Evolutionary conservation across 352 stramenopile species (phyloP).

Genomic region (Bremia lactucae): DNA sequence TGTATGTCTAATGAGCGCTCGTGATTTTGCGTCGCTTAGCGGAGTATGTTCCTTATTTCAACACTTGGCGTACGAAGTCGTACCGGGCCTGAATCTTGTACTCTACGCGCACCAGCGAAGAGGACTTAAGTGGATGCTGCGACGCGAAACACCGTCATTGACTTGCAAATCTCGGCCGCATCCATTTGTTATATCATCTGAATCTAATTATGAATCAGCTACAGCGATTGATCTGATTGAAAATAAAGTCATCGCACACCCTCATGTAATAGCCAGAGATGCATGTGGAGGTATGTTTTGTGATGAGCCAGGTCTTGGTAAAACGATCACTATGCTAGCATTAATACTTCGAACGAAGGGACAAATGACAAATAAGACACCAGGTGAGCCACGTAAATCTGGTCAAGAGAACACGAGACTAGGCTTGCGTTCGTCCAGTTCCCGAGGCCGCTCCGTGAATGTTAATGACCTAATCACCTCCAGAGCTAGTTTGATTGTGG

Average conservation of each 20-base stretch:
- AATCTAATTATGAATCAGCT: conserved; percentile 2
- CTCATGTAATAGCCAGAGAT: conserved; percentile 25
- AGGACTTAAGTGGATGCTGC: conserved; percentile 72
- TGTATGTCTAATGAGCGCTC: conserved; percentile 48
- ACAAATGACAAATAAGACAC: conserved; percentile 23
- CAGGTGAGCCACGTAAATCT: conserved; percentile 2
- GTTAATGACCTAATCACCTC: conserved; percentile 35
- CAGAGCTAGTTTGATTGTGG: conserved; percentile 51
- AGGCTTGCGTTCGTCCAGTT: conserved; percentile 31
- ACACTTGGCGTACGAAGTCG: conserved; percentile 75
- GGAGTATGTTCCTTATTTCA: conserved; percentile 64
- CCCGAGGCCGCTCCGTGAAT: conserved; percentile 34
- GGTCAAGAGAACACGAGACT: conserved; percentile 6
- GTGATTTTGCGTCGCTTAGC: conserved; percentile 47
- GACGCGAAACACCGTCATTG: conserved; percentile 42
- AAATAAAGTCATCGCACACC: conserved; percentile 18
- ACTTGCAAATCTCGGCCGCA: conserved; percentile 26
- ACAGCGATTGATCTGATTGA: conserved; percentile 51
- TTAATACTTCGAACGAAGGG: conserved; percentile 71
- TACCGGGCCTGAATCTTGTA: conserved; percentile 57
- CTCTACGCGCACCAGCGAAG: conserved; percentile 67
- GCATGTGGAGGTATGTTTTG: conserved; percentile 68
- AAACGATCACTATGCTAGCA: conserved; percentile 81
- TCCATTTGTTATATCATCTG: conserved; percentile 33
- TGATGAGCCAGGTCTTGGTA: conserved; percentile 74